Evolutionary conservation across 1,284 basidiomycete species (phyloP).

Genomic region (Xanthoconium separans): DNA sequence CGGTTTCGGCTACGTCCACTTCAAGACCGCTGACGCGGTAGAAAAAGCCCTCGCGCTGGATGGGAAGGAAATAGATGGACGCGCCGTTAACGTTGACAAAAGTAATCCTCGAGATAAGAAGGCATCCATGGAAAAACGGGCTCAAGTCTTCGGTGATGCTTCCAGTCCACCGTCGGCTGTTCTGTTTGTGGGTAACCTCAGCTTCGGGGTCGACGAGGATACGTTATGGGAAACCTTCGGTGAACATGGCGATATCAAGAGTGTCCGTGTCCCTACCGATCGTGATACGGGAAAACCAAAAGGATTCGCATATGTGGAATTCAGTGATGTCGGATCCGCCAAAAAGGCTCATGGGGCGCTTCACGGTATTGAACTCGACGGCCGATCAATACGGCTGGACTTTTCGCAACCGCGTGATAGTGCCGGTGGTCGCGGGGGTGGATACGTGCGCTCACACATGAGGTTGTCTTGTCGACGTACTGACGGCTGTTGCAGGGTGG

Average conservation of each 20-base stretch:
- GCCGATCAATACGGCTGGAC: conserved; percentile 83
- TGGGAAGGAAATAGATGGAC: conserved; percentile 91
- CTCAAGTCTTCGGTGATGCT: conserved; percentile 75
- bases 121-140: conserved; percentile 63
- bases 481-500: conserved; percentile 22
- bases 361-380: conserved; percentile 79
- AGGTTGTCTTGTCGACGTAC: conserved; percentile 23
- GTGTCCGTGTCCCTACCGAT: conserved; percentile 91
- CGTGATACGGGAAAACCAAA: conserved; percentile 89
- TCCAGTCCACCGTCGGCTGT: conserved; percentile 71
- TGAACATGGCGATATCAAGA: conserved; percentile 87
- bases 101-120: conserved; percentile 62
- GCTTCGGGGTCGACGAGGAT: conserved; percentile 83
- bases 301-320: conserved; percentile 98
- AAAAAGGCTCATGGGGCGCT: conserved; percentile 77
- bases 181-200: conserved; percentile 91
- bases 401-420: conserved; percentile 84
- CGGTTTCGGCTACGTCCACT: conserved; percentile 96
- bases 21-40: conserved; percentile 72
- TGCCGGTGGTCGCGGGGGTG: conserved; percentile 51
- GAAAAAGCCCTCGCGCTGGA: conserved; percentile 77
- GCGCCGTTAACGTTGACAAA: conserved; percentile 85
- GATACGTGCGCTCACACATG: conserved; percentile 36
- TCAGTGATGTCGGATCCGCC: conserved; percentile 78
- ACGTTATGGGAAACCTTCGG: conserved; percentile 90